A percentile compares a stretch with the other conserved stretches of the same genome.
These are phyloP conservation scores for Thelonectria olida DNA, from an alignment of 2,329 filamentous ascomycete genomes.

Conservation along the genomic window DNA sequence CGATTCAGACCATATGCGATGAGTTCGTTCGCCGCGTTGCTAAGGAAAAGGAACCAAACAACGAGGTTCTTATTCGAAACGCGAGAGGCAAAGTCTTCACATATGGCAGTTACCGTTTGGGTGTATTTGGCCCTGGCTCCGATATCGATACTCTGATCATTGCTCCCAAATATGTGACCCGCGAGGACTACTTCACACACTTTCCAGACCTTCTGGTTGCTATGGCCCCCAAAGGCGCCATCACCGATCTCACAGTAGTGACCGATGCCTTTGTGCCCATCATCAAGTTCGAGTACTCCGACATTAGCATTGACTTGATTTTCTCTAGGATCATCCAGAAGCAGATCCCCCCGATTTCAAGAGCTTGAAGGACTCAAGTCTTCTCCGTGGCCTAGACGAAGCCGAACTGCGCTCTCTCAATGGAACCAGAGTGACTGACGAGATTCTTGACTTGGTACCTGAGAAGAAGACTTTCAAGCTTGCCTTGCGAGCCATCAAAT, in stretches of 20 bases:
- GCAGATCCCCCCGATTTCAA: conserved; percentile 72
- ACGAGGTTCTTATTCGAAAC: conserved; percentile 80
- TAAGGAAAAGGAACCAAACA: conserved; percentile 73
- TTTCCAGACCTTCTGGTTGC: conserved; percentile 84
- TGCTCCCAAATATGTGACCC: conserved; percentile 86
- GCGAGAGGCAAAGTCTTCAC: conserved; percentile 94
- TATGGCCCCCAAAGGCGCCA: conserved; percentile 80
- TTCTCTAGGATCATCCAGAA: conserved; percentile 79
- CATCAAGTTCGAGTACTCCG: conserved; percentile 92
- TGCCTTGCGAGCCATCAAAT: conserved; percentile 89
- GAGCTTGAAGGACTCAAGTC: conserved; percentile 81
- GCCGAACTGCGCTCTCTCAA: conserved; percentile 89
- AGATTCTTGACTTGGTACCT: conserved; percentile 88
- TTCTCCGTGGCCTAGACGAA: conserved; percentile 88
- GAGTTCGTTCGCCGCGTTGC: conserved; percentile 90
- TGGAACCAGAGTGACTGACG: conserved; percentile 92
- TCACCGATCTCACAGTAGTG: conserved; percentile 86
- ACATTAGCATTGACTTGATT: conserved; percentile 95
- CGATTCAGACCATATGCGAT: conserved; percentile 81
- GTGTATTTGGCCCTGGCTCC: conserved; percentile 93
- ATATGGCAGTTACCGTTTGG: conserved; percentile 93
- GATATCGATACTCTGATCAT: conserved; percentile 98
- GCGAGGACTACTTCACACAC: conserved; percentile 90
- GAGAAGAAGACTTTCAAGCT: conserved; percentile 90
- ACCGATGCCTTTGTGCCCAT: conserved; percentile 94